Evolutionary conservation across 306 rosid species (phyloP).

Genomic region (Boehmeria nivea): DNA sequence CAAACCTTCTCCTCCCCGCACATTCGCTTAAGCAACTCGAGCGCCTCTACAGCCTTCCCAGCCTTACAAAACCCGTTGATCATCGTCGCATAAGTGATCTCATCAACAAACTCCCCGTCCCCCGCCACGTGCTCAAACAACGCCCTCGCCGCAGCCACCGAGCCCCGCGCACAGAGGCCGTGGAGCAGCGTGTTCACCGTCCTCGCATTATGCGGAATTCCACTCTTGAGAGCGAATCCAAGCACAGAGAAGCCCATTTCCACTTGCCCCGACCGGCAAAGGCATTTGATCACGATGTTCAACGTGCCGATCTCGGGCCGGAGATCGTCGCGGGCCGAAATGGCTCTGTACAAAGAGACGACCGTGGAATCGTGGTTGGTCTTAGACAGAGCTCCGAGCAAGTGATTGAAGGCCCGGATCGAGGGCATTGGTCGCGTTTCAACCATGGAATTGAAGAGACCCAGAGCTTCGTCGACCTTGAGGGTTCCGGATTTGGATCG

Average conservation of each 20-base stretch:
- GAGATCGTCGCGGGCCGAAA: background rate
- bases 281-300: background rate
- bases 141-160: background rate
- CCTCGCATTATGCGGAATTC: background rate
- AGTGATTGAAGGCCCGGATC: background rate
- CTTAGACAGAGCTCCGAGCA: conserved; percentile 14
- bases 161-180: background rate
- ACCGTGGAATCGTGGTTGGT: conserved; percentile 1
- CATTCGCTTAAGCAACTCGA: background rate
- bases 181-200: conserved; percentile 1
- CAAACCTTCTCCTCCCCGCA: background rate
- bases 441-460: conserved; percentile 3
- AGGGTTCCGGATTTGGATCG: conserved; percentile 2
- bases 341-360: background rate
- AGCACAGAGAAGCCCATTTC: background rate
- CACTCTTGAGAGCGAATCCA: background rate
- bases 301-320: background rate
- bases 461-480: conserved; percentile 3
- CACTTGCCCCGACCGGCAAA: background rate
- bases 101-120: background rate
- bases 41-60: background rate
- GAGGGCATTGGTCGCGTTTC: conserved; percentile 1
- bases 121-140: background rate
- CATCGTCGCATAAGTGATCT: conserved; percentile 1
- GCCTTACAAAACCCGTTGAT: conserved; percentile 6